phyloP scores from a whole-genome alignment of 179 eudicot species.

The Beta macrorhiza region DNA sequence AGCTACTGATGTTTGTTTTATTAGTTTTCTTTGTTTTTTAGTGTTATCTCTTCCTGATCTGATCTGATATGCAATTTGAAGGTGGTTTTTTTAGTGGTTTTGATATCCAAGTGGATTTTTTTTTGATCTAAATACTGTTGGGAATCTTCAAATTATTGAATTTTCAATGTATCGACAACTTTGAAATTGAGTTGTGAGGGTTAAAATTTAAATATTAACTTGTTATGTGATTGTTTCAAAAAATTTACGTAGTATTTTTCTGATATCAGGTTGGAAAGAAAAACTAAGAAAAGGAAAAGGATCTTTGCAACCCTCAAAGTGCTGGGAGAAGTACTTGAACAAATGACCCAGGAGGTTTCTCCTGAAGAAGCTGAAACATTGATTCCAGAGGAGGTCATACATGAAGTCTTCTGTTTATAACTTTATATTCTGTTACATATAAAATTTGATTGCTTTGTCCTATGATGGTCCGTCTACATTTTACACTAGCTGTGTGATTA shows the following conservation, averaged over 20 bases:
- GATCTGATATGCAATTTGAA: not conserved
- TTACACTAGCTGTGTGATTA: not conserved
- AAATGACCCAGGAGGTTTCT: slow-evolving; percentile 82
- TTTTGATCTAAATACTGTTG: not conserved
- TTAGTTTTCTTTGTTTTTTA: not conserved
- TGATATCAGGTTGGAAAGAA: slow-evolving; percentile 76
- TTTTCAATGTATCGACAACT: too few relatives aligned
- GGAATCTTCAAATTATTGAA: too few relatives aligned
- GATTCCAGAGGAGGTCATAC: slow-evolving; percentile 84
- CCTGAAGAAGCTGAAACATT: slow-evolving; percentile 87
- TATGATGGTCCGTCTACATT: not conserved
- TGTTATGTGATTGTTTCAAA: slow-evolving; percentile 1
- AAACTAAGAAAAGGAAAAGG: slow-evolving; percentile 81
- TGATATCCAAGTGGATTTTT: too few relatives aligned
- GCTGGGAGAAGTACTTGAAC: slow-evolving; percentile 81
- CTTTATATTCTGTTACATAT: not conserved
- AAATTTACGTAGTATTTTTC: not conserved
- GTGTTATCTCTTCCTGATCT: not conserved
- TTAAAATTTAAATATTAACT: not conserved
- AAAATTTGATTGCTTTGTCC: not conserved
- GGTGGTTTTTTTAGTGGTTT: not conserved
- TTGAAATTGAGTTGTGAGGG: not conserved
- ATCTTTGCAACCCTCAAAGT: slow-evolving; percentile 94
- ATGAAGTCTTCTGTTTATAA: slow-evolving; percentile 3
- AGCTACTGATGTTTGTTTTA: not conserved